Evolutionary conservation across 2,329 filamentous ascomycete genomes (phyloP).

Genomic region (Fusarium nanum): DNA sequence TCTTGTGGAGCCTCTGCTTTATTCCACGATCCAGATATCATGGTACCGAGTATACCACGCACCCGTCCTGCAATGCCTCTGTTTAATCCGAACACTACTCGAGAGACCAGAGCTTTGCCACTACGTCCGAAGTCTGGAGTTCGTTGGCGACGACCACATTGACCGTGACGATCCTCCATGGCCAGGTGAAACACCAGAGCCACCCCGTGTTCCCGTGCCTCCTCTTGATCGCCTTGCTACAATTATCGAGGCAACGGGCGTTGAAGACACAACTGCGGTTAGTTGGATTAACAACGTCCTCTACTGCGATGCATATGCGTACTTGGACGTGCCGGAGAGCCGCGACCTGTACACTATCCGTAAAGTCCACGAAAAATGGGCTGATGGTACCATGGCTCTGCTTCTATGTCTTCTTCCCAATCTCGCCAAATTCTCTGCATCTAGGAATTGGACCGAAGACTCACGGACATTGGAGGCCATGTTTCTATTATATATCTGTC

Average conservation of each 20-base stretch:
- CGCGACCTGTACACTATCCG: neutral
- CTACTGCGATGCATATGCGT: neutral
- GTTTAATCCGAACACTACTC: neutral
- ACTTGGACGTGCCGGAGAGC: too few relatives aligned
- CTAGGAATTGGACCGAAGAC: neutral
- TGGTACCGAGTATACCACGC: neutral
- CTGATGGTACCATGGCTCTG: neutral
- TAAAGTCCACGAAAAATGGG: neutral
- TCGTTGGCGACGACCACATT: neutral
- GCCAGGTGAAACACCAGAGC: neutral
- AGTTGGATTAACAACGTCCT: neutral
- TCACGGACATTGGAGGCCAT: neutral
- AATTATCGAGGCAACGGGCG: neutral
- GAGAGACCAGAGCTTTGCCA: neutral
- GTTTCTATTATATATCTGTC: constrained; percentile 8
- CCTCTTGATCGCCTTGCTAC: neutral
- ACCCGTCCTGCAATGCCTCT: neutral
- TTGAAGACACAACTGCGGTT: rapidly evolving
- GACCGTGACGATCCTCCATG: neutral
- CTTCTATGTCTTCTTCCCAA: neutral
- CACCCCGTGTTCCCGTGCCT: neutral
- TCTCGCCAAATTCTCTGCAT: neutral
- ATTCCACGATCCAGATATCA: neutral
- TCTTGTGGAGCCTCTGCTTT: neutral
- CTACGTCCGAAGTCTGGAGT: neutral